phyloP scores from a whole-genome alignment of 306 rosid species.

The Lagenaria siceraria region DNA sequence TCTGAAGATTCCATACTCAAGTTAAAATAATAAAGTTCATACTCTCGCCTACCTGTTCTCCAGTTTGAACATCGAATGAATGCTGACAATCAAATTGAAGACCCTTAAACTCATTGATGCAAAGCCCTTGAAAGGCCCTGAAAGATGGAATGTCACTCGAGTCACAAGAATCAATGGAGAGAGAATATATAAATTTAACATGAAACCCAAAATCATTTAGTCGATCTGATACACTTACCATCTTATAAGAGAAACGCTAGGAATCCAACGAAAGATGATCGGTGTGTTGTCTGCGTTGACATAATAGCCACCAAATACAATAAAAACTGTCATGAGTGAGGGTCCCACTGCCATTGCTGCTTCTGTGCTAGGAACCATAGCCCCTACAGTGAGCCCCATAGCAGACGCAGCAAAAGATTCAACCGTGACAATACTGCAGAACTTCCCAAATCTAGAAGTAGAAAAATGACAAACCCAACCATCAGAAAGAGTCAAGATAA shows the following conservation, averaged over 20 bases:
- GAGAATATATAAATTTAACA: slow-evolving; percentile 1
- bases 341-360: slow-evolving; percentile 97
- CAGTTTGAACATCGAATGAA: slow-evolving; percentile 67
- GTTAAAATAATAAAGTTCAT: not conserved
- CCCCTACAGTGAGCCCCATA: slow-evolving; percentile 95
- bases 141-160: slow-evolving; percentile 16
- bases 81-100: slow-evolving; percentile 83
- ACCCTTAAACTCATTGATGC: slow-evolving; percentile 76
- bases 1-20: slow-evolving; percentile 7
- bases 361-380: slow-evolving; percentile 91
- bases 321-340: slow-evolving; percentile 82
- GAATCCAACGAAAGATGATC: slow-evolving; percentile 90
- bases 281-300: slow-evolving; percentile 85
- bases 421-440: slow-evolving; percentile 72
- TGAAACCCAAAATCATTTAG: not conserved
- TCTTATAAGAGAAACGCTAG: slow-evolving; percentile 74
- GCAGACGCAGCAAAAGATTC: slow-evolving; percentile 97
- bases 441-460: slow-evolving; percentile 60
- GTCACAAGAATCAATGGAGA: slow-evolving; percentile 6
- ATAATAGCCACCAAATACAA: slow-evolving; percentile 90
- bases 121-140: slow-evolving; percentile 97
- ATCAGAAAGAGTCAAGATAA: not conserved
- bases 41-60: slow-evolving; percentile 65
- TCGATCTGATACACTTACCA: slow-evolving; percentile 31
- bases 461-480: slow-evolving; percentile 8